Conservation (phyloP, 2,329 filamentous ascomycete species). For the Thermoascus crustaceus region DNA sequence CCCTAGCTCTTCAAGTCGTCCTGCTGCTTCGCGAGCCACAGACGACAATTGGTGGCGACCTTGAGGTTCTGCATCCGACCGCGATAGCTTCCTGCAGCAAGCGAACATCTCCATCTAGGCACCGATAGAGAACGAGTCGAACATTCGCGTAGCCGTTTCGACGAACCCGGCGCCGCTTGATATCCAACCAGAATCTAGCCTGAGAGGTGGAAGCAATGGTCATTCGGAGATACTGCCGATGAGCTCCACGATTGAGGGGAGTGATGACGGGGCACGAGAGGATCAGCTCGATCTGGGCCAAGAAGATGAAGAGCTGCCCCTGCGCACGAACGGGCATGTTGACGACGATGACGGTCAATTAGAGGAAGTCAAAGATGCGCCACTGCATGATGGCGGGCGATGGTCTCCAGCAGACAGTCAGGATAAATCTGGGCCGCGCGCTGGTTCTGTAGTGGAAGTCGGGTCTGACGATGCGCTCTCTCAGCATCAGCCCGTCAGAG, state of each 20-base stretch:
- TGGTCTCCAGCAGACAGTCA: conserved; percentile 18
- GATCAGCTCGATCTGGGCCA: conserved; percentile 42
- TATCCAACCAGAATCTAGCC: too few relatives aligned
- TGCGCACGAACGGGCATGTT: conserved; percentile 21
- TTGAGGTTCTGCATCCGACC: too few relatives aligned
- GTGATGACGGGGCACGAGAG: conserved; percentile 52
- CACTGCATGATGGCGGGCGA: conserved; percentile 18
- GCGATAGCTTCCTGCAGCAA: too few relatives aligned
- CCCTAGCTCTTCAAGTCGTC: too few relatives aligned
- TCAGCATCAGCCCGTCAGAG: conserved; percentile 13
- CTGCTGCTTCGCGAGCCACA: too few relatives aligned
- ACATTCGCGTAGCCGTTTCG: too few relatives aligned
- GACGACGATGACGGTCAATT: conserved; percentile 12
- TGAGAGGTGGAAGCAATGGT: conserved; percentile 50
- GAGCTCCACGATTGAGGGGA: conserved; percentile 60
- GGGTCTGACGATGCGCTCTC: conserved; percentile 14
- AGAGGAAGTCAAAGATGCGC: conserved; percentile 12
- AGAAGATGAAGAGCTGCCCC: conserved; percentile 28
- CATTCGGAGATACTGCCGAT: conserved; percentile 48
- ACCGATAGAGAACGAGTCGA: too few relatives aligned
- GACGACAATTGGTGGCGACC: too few relatives aligned
- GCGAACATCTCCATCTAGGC: too few relatives aligned
- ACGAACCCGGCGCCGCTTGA: too few relatives aligned
- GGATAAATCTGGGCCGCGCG: conserved; percentile 9
- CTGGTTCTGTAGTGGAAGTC: conserved; percentile 2